A percentile compares a stretch with the other conserved stretches of the same genome.
These are phyloP conservation scores for Haematococcus lacustris DNA, from an alignment of 139 green algal genomes.

Conservation along the genomic window DNA sequence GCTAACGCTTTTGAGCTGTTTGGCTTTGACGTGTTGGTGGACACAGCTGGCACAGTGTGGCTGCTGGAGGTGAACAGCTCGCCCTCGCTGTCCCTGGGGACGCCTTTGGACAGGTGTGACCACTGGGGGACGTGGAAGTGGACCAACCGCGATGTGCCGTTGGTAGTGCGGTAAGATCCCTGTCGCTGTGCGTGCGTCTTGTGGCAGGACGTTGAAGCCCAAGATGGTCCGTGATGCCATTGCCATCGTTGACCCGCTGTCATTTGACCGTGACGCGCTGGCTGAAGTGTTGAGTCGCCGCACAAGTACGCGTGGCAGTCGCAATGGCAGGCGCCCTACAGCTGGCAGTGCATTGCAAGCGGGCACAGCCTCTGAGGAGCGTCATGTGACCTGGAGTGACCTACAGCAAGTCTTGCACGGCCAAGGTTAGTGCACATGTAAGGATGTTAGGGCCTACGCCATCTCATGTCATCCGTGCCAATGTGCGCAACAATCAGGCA, in stretches of 20 bases:
- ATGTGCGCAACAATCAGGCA: neutral
- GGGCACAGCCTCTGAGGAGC: slow-evolving; percentile 18
- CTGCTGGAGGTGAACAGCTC: slow-evolving; percentile 68
- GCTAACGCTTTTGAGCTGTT: slow-evolving; percentile 65
- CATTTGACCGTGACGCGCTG: slow-evolving; percentile 31
- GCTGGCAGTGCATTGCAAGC: neutral
- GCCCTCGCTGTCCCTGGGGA: slow-evolving; percentile 45
- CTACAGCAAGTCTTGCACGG: slow-evolving; percentile 19
- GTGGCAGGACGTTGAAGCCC: slow-evolving; percentile 29
- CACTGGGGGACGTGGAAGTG: neutral
- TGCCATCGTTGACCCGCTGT: slow-evolving; percentile 28
- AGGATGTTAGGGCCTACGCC: too few species aligned
- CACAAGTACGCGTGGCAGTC: neutral
- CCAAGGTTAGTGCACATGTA: too few species aligned
- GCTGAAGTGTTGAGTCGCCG: slow-evolving; percentile 3
- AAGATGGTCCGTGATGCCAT: slow-evolving; percentile 25
- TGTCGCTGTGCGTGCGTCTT: too few species aligned
- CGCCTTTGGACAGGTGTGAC: slow-evolving; percentile 31
- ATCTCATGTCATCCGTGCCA: too few species aligned
- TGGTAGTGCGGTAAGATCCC: too few species aligned
- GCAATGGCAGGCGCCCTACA: neutral
- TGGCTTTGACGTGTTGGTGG: slow-evolving; percentile 69
- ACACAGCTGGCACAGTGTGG: slow-evolving; percentile 44
- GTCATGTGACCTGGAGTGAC: slow-evolving; percentile 9
- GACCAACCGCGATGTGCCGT: neutral